Evolutionary conservation across 768 basidiomycete genomes (phyloP).

Genomic region (Lactarius akahatsu): DNA sequence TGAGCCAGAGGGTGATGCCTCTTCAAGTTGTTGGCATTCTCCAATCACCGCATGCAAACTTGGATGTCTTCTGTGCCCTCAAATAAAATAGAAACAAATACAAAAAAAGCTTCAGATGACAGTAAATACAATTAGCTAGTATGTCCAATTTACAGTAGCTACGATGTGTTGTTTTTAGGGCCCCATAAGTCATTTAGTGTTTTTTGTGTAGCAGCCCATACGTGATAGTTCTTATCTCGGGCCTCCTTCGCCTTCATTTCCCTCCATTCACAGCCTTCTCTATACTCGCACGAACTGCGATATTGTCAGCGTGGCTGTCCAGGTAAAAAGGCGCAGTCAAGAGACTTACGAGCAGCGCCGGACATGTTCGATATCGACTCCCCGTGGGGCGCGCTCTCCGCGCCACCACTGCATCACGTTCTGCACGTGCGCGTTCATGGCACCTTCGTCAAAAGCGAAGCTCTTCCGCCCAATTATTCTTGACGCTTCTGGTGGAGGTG

Average conservation of each 20-base stretch:
- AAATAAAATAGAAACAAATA: too few relatives aligned
- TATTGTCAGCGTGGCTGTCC: constrained; percentile 2
- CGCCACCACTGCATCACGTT: constrained; percentile 73
- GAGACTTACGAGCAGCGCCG: constrained; percentile 64
- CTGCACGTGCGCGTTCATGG: constrained; percentile 54
- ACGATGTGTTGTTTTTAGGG: too few relatives aligned
- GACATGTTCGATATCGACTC: constrained; percentile 61
- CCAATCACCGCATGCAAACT: too few relatives aligned
- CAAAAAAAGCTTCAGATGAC: too few relatives aligned
- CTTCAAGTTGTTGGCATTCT: too few relatives aligned
- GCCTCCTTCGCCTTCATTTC: constrained; percentile 34
- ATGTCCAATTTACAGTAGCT: too few relatives aligned
- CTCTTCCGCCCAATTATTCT: constrained; percentile 64
- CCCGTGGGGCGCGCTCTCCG: constrained; percentile 63
- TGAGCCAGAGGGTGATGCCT: too few relatives aligned
- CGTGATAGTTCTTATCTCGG: background rate
- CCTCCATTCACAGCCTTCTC: constrained; percentile 45
- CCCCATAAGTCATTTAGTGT: too few relatives aligned
- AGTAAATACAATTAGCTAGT: too few relatives aligned
- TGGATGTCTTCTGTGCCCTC: too few relatives aligned
- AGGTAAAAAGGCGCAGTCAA: constrained; percentile 8
- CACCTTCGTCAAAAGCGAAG: constrained; percentile 53
- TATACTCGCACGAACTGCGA: constrained; percentile 42
- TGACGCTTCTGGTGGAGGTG: constrained; percentile 16
- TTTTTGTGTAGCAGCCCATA: too few relatives aligned